Evolutionary conservation across 2,329 filamentous ascomycete species (phyloP), one percentile per base, ranked within the genome.

Genomic region (Sporothrix euskadiensis): DNA sequence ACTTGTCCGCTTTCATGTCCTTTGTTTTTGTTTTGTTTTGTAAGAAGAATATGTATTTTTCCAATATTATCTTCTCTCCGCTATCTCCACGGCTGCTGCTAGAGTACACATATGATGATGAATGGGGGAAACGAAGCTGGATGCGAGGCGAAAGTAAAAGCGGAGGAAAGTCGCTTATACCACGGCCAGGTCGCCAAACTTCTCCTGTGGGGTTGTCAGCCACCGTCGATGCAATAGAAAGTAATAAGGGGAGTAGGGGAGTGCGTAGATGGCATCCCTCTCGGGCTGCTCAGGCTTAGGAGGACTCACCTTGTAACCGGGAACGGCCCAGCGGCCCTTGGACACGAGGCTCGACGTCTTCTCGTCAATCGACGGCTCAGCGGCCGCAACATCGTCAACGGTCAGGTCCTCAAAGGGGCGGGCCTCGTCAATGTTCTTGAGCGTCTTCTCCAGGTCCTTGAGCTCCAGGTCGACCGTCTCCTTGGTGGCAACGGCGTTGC

Each of bases 401-500:
- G 96, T 98, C 83, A 98, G 90, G 80, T 99, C 94, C 81, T 98
- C 94, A 82, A 98, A 98, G 76, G 95, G 93, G 84, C 96, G 89
- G 76, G 96, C 95, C 78, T 91, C 91, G 90, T 98, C 94, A 79
- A 99, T 99, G 86, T 99, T 98, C 88, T 92, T 92, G 81, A 99
- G 87, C 65, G 96, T 98, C 87, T 94, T 94, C 84, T 95, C 89
- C 82, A 99, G 88, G 84, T 97, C 95, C 88, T 91, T 90, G 83
- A 99, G 88, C 88, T 99, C 96, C 76, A 93, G 88, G 85, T 98
- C 95, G 79, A 99, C 95, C 86, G 94, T 94, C 81, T 90, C 88
- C 92, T 98, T 98, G 82, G 96, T 98, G 82, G 94, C 92, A 90
- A 97, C 91, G 77, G 96, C 96, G 85, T 95, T 97, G 91, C 97